Percentiles rank a stretch among this genome's conserved stretches.
Evolutionary conservation across 2,329 filamentous ascomycete genomes (phyloP).

Genomic region (Lasiodiplodia sp.): DNA sequence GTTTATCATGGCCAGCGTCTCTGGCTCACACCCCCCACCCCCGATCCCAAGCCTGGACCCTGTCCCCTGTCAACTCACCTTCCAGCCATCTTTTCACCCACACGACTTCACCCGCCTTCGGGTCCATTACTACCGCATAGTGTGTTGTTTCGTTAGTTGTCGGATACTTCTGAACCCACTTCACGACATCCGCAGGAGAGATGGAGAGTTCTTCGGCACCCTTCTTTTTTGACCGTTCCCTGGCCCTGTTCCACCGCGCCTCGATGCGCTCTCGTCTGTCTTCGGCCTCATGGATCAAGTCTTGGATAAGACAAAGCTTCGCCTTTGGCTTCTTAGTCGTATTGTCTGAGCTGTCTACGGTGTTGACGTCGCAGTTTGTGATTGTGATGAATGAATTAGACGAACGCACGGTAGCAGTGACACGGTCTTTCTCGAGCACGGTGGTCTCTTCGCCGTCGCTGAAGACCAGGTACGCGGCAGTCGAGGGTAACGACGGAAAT

Average conservation of each 20-base stretch:
- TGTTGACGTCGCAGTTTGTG: constrained; percentile 62
- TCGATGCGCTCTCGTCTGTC: constrained; percentile 43
- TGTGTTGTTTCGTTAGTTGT: constrained; percentile 66
- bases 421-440: constrained; percentile 64
- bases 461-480: constrained; percentile 65
- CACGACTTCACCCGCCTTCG: constrained; percentile 54
- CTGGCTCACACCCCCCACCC: neutral
- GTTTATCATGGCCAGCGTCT: neutral
- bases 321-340: constrained; percentile 25
- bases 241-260: constrained; percentile 38
- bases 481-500: constrained; percentile 52
- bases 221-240: constrained; percentile 1
- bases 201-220: constrained; percentile 37
- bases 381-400: constrained; percentile 61
- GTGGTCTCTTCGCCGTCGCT: constrained; percentile 57
- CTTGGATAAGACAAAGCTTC: constrained; percentile 33
- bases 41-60: neutral
- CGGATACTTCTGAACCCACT: constrained; percentile 61
- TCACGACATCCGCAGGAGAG: constrained; percentile 48
- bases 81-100: constrained; percentile 48
- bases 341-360: constrained; percentile 33
- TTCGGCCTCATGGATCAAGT: constrained; percentile 45
- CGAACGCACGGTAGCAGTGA: constrained; percentile 52
- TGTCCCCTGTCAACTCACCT: neutral
- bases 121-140: constrained; percentile 66